These are phyloP conservation scores for Coelastrella sp. DNA, from an alignment of 139 green algal genomes.

Conservation along the genomic window DNA sequence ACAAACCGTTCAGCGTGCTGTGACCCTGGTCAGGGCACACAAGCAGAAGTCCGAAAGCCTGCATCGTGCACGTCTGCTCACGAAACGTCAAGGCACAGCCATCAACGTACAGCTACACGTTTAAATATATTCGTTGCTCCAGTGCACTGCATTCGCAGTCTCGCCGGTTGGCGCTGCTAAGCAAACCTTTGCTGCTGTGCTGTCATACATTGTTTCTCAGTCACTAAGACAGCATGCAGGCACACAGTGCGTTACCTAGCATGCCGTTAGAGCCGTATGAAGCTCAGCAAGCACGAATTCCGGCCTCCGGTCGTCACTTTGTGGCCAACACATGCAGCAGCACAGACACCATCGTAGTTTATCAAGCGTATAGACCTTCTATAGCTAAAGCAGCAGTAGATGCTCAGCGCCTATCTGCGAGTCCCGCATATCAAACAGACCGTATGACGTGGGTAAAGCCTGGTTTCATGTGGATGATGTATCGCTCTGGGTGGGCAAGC, in stretches of 20 bases:
- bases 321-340: neutral
- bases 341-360: neutral
- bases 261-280: neutral
- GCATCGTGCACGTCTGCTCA: too few species aligned
- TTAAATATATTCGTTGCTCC: too few species aligned
- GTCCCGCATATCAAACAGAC: neutral
- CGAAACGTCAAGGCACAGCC: too few species aligned
- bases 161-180: too few species aligned
- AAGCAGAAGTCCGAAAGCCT: too few species aligned
- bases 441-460: conserved; percentile 45
- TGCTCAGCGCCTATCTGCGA: conserved; percentile 23
- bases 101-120: too few species aligned
- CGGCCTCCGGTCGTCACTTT: conserved; percentile 7
- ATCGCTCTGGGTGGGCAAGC: conserved; percentile 38
- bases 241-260: neutral
- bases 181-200: too few species aligned
- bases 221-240: too few species aligned
- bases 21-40: too few species aligned
- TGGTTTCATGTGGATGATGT: conserved; percentile 48
- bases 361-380: neutral
- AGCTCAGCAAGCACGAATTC: neutral
- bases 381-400: conserved; percentile 12
- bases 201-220: too few species aligned
- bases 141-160: too few species aligned
- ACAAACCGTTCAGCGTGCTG: too few species aligned